phyloP scores from a whole-genome alignment of 495 filamentous ascomycete genomes.

The Letharia columbiana region DNA sequence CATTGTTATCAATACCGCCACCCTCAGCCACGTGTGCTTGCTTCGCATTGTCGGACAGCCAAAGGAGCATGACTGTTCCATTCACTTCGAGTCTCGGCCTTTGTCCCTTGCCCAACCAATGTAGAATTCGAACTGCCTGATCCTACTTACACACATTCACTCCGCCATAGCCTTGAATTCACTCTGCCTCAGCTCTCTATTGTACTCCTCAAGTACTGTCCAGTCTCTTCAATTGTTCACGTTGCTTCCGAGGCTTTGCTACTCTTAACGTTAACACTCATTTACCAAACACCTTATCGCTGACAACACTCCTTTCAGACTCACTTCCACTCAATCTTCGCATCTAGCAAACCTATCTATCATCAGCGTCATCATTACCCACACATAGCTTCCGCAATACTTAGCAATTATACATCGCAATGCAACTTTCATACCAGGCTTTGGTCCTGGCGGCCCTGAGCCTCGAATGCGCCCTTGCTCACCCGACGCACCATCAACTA shows the following conservation, averaged over 20 bases:
- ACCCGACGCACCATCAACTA: conserved; percentile 25
- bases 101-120: background rate
- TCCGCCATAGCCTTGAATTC: background rate
- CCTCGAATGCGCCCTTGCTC: conserved; percentile 25
- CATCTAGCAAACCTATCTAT: conserved; percentile 10
- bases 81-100: background rate
- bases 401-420: background rate
- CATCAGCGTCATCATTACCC: background rate
- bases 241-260: conserved; percentile 1
- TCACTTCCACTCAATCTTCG: conserved; percentile 1
- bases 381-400: background rate
- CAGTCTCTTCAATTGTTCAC: background rate
- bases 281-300: conserved; percentile 1
- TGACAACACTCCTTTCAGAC: conserved; percentile 16
- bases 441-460: conserved; percentile 24
- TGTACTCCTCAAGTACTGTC: conserved; percentile 1
- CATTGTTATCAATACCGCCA: conserved; percentile 6
- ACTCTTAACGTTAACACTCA: background rate
- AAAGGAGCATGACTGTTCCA: background rate
- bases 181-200: background rate
- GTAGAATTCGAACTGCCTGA: background rate
- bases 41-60: background rate
- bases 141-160: background rate
- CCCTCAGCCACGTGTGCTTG: background rate
- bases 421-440: conserved; percentile 16